Evolutionary conservation across 306 rosid species (phyloP).

Genomic region (Inga leiocalycina): DNA sequence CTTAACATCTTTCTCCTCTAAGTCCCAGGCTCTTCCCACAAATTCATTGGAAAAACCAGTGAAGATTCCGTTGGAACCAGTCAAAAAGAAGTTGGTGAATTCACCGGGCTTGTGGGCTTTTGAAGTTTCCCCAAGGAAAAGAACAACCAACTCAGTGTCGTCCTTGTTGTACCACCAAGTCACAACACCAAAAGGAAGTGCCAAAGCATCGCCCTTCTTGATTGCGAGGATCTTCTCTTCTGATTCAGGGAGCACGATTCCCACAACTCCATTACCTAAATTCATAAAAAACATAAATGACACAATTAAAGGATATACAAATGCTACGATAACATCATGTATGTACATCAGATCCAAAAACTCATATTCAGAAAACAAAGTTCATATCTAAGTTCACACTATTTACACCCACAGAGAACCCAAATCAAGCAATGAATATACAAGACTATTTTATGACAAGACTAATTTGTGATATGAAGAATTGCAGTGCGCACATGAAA

Average conservation of each 20-base stretch:
- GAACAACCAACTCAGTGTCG: not conserved
- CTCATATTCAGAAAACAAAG: no score
- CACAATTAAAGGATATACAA: no score
- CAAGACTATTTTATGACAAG: no score
- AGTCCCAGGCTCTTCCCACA: not conserved
- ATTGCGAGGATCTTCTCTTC: not conserved
- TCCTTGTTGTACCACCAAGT: slow-evolving; percentile 9
- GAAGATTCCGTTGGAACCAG: not conserved
- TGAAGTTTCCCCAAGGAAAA: not conserved
- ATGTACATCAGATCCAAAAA: no score
- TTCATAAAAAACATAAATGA: not conserved
- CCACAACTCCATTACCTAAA: not conserved
- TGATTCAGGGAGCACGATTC: not conserved
- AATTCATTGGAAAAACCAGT: not conserved
- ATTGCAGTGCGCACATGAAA: no score
- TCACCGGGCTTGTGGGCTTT: not conserved
- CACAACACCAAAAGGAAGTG: not conserved
- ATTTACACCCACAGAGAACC: no score
- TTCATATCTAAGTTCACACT: no score
- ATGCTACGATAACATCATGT: no score
- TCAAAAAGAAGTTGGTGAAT: not conserved
- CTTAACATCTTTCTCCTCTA: not conserved
- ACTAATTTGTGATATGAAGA: no score
- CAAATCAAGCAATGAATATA: no score
- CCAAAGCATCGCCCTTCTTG: not conserved